A percentile compares a stretch with the other conserved stretches of the same genome.
phyloP scores from a whole-genome alignment of 352 stramenopile genomes.

The Phytopythium cucurbitacearum region DNA sequence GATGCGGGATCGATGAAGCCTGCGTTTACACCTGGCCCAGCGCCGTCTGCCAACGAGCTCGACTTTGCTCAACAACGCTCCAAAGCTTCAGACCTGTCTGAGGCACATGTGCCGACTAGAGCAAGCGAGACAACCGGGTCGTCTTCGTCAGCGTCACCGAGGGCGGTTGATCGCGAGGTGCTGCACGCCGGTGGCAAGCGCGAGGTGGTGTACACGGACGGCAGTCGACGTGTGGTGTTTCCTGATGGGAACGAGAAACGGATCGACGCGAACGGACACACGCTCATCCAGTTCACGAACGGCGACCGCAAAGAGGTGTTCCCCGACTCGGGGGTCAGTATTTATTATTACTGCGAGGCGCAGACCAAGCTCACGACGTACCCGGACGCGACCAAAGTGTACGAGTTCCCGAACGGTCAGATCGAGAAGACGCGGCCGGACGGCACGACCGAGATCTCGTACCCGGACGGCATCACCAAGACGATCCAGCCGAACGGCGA shows the following conservation, averaged over 20 bases:
- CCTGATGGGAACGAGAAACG: conserved; percentile 94
- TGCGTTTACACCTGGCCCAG: too few species aligned
- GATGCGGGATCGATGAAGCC: too few species aligned
- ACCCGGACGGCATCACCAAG: conserved; percentile 93
- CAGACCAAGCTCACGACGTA: conserved; percentile 94
- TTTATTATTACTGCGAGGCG: conserved; percentile 94
- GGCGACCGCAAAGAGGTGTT: conserved; percentile 94
- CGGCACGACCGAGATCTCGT: conserved; percentile 93
- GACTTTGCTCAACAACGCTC: too few species aligned
- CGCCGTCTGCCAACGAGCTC: too few species aligned
- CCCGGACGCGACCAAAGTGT: conserved; percentile 92
- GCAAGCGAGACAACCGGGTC: conserved; percentile 1
- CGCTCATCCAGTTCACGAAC: conserved; percentile 92
- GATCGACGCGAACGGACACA: conserved; percentile 82
- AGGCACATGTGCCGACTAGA: background rate
- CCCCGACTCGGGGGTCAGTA: conserved; percentile 79
- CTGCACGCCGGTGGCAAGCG: conserved; percentile 52
- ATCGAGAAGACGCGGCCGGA: conserved; percentile 92
- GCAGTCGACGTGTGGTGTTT: conserved; percentile 79
- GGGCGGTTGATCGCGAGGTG: conserved; percentile 31
- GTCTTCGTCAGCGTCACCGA: conserved; percentile 14
- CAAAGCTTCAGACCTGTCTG: background rate
- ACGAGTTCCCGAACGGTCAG: conserved; percentile 95
- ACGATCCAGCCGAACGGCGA: conserved; percentile 68
- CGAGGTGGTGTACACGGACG: conserved; percentile 53